Evolutionary conservation across 2,329 filamentous ascomycete species (phyloP).

Genomic region (Trichoderma atroviride): DNA sequence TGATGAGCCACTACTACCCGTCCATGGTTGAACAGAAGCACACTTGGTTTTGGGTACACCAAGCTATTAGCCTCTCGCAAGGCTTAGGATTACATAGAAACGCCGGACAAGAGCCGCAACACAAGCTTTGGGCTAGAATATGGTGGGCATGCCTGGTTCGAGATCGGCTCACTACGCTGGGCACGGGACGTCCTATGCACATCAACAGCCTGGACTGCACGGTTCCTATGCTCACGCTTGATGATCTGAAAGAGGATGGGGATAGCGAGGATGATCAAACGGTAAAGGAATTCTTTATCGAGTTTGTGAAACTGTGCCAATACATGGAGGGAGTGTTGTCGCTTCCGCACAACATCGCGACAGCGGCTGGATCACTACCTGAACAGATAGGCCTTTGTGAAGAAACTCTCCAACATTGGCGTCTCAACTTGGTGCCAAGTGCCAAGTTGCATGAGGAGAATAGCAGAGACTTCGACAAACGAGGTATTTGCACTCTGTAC

Average conservation of each 20-base stretch:
- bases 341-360: conserved; percentile 17
- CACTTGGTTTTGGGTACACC: conserved; percentile 32
- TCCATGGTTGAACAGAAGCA: conserved; percentile 32
- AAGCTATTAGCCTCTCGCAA: conserved; percentile 31
- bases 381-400: conserved; percentile 29
- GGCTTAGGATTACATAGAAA: conserved; percentile 29
- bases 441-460: neutral
- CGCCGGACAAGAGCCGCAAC: conserved; percentile 23
- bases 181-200: conserved; percentile 31
- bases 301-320: conserved; percentile 32
- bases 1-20: conserved; percentile 32
- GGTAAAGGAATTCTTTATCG: conserved; percentile 30
- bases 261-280: conserved; percentile 28
- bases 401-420: conserved; percentile 24
- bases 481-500: conserved; percentile 17
- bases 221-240: conserved; percentile 27
- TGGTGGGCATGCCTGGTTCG: conserved; percentile 32
- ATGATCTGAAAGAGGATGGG: conserved; percentile 29
- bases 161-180: conserved; percentile 30
- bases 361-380: neutral
- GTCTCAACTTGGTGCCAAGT: neutral
- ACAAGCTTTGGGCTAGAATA: conserved; percentile 29
- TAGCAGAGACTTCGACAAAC: conserved; percentile 5
- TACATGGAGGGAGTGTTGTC: conserved; percentile 31
- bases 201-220: conserved; percentile 32